phyloP scores from a whole-genome alignment of 306 rosid species.

The Cucurbita ficifolia region DNA sequence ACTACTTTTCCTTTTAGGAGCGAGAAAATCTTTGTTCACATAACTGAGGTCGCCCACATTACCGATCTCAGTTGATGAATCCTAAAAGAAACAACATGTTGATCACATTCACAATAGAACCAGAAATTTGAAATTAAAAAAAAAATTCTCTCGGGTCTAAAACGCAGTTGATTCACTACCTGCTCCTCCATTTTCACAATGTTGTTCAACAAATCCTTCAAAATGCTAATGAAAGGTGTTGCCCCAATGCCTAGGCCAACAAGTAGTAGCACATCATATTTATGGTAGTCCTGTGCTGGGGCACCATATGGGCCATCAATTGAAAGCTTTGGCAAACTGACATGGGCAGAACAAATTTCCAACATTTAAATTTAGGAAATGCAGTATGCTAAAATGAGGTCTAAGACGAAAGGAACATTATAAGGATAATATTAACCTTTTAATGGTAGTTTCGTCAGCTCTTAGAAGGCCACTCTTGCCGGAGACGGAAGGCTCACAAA shows the following conservation, averaged over 20 bases:
- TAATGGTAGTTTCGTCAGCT: slow-evolving; percentile 89
- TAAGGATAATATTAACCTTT: slow-evolving; percentile 31
- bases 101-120: neutral
- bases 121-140: neutral
- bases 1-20: slow-evolving; percentile 51
- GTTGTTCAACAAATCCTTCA: slow-evolving; percentile 86
- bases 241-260: slow-evolving; percentile 99
- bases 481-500: slow-evolving; percentile 73
- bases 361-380: neutral
- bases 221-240: slow-evolving; percentile 95
- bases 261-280: slow-evolving; percentile 81
- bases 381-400: neutral
- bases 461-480: slow-evolving; percentile 97
- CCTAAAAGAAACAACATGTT: slow-evolving; percentile 29
- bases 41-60: slow-evolving; percentile 42
- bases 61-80: slow-evolving; percentile 43
- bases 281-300: slow-evolving; percentile 82
- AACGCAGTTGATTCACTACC: slow-evolving; percentile 22
- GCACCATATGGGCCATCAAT: slow-evolving; percentile 99
- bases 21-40: slow-evolving; percentile 38
- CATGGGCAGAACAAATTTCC: slow-evolving; percentile 3
- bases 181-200: slow-evolving; percentile 86
- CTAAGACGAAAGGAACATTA: neutral
- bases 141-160: neutral
- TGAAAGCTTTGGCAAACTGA: slow-evolving; percentile 83